A percentile compares a stretch with the other conserved stretches of the same genome.
These are phyloP conservation scores for Rhodotorula graminis DNA, from an alignment of 768 basidiomycete genomes.

Conservation along the genomic window DNA sequence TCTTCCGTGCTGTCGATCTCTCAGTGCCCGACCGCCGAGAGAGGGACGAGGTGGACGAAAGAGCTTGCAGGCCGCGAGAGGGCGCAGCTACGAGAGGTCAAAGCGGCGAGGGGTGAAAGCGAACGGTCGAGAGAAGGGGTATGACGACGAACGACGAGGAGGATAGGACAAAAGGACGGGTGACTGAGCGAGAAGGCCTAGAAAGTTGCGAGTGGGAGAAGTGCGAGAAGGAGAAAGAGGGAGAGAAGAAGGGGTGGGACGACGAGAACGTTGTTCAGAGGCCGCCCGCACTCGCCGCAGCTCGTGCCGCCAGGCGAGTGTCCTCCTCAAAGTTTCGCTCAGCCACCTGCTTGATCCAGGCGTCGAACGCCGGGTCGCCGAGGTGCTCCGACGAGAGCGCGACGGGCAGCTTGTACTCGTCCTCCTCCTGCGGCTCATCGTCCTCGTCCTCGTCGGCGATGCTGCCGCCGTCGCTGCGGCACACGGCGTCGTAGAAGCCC, in stretches of 20 bases:
- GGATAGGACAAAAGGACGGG: not conserved
- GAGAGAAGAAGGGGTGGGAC: not conserved
- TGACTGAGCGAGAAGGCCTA: no score
- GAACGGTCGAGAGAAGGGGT: no score
- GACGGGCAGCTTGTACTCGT: no score
- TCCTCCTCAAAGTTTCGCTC: not conserved
- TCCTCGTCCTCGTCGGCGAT: not conserved
- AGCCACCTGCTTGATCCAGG: not conserved
- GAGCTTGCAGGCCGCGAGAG: no score
- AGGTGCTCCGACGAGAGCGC: not conserved
- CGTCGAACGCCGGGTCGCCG: not conserved
- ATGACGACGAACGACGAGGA: not conserved
- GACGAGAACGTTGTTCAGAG: not conserved
- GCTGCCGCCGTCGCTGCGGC: not conserved
- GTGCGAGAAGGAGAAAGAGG: no score
- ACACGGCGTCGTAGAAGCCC: conserved; percentile 16
- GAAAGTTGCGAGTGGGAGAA: not conserved
- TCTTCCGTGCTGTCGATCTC: no score
- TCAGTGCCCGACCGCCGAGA: no score
- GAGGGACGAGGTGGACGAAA: no score
- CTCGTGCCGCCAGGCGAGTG: not conserved
- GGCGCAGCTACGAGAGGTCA: not conserved
- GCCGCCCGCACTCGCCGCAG: not conserved
- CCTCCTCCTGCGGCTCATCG: not conserved
- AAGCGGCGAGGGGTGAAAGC: not conserved